Percentiles rank a stretch among this genome's conserved stretches.
Conservation (phyloP, 75 land plant species). For the Isoetes taiwanensis region DNA sequence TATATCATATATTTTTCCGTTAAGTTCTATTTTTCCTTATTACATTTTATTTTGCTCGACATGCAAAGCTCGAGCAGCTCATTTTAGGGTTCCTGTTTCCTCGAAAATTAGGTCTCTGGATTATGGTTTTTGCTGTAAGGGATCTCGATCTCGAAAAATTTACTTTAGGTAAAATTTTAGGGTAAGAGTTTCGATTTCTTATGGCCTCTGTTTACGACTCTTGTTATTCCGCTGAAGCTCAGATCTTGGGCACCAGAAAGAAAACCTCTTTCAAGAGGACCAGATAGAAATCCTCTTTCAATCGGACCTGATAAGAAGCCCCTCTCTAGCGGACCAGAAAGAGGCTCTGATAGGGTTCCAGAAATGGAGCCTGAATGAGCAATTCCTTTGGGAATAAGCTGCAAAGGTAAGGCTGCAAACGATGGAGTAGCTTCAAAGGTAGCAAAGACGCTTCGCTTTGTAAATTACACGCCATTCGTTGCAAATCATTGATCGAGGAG, state of each 20-base stretch:
- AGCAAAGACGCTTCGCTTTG: not conserved
- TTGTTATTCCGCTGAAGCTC: no score
- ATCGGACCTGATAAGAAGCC: conserved; percentile 1
- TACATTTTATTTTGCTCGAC: no score
- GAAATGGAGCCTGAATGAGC: conserved; percentile 3
- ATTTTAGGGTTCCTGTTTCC: no score
- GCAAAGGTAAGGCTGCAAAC: not conserved
- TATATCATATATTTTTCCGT: no score
- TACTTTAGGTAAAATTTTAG: no score
- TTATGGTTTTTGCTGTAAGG: no score
- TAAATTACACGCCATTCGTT: not conserved
- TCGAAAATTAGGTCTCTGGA: no score
- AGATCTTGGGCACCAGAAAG: not conserved
- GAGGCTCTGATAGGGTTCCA: not conserved
- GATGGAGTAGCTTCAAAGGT: not conserved
- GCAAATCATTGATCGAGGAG: not conserved
- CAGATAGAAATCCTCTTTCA: not conserved
- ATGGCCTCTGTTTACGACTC: no score
- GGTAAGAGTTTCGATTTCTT: no score
- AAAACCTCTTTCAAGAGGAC: conserved; percentile 1
- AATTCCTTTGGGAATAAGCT: not conserved
- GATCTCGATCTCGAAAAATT: no score
- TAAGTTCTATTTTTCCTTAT: no score
- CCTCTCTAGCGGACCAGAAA: conserved; percentile 3
- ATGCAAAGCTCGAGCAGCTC: no score